Evolutionary conservation across 2,329 filamentous ascomycete species (phyloP).

Genomic region (Penicillium oxalicum): DNA sequence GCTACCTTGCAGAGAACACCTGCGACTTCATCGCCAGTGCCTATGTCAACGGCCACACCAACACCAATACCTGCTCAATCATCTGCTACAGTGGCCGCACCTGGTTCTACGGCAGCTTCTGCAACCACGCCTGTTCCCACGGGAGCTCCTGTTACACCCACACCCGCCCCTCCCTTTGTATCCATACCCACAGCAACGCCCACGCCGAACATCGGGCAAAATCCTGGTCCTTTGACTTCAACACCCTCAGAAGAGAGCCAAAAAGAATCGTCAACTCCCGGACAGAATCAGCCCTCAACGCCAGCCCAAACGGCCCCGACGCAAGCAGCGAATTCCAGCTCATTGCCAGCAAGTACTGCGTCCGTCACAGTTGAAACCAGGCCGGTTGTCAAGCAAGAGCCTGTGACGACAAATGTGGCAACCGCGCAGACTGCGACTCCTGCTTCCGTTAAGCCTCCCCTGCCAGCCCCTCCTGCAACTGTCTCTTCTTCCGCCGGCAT

Average conservation of each 20-base stretch:
- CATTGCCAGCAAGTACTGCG: conserved; percentile 7
- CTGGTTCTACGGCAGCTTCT: conserved; percentile 1
- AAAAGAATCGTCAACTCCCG: too few species aligned
- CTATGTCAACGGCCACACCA: background rate
- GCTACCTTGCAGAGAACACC: conserved; percentile 9
- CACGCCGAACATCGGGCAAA: too few species aligned
- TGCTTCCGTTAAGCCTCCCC: conserved; percentile 6
- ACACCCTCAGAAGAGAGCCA: too few species aligned
- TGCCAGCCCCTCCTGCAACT: conserved; percentile 10
- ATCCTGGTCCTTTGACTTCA: too few species aligned
- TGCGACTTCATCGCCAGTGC: background rate
- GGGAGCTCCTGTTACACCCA: too few species aligned
- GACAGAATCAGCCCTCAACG: conserved; percentile 6
- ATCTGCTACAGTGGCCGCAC: background rate
- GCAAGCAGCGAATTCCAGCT: background rate
- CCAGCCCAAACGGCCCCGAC: background rate
- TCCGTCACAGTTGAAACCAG: background rate
- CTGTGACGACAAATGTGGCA: conserved; percentile 8
- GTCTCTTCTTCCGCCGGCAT: conserved; percentile 5
- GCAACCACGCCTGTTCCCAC: too few species aligned
- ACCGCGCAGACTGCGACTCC: conserved; percentile 9
- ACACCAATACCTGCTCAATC: conserved; percentile 1
- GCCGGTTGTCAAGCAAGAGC: conserved; percentile 28
- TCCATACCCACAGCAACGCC: too few species aligned
- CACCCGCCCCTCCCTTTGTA: too few species aligned